A percentile compares a stretch with the other conserved stretches of the same genome.
Conservation (phyloP, 2,329 filamentous ascomycete genomes). For the Juglanconis sp. region DNA sequence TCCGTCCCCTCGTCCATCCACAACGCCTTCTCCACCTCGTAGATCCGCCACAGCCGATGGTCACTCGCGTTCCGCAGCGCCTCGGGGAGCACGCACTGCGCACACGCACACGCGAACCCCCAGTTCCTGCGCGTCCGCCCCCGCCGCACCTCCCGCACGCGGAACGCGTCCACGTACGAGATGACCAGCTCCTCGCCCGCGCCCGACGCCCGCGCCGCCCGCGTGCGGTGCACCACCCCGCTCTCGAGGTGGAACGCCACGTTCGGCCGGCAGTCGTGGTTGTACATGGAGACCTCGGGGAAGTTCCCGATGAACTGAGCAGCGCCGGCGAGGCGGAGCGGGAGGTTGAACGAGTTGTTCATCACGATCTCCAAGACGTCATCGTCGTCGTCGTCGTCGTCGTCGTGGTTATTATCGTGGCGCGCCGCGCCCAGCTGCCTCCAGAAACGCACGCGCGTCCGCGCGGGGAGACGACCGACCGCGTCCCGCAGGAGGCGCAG, state of each 20-base stretch:
- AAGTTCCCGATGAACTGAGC: constrained; percentile 27
- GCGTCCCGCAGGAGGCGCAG: constrained; percentile 12
- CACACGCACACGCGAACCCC: constrained; percentile 38
- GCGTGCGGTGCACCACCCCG: constrained; percentile 36
- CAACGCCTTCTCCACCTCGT: constrained; percentile 26
- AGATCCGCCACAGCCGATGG: constrained; percentile 27
- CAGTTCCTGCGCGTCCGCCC: constrained; percentile 30
- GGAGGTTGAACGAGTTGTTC: constrained; percentile 19
- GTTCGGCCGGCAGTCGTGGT: constrained; percentile 42
- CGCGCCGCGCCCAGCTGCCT: constrained; percentile 11
- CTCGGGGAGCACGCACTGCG: constrained; percentile 29
- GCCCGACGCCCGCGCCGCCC: constrained; percentile 30
- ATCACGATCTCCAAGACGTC: constrained; percentile 17
- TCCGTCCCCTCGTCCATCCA: not conserved
- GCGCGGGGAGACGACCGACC: not conserved
- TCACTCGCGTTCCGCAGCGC: constrained; percentile 28
- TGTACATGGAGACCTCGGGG: constrained; percentile 36
- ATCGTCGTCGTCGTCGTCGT: constrained; percentile 5
- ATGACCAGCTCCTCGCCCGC: constrained; percentile 38
- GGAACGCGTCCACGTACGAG: constrained; percentile 37
- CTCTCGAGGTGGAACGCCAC: constrained; percentile 34
- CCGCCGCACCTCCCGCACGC: constrained; percentile 28
- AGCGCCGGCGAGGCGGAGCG: constrained; percentile 9
- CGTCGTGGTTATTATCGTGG: not conserved
- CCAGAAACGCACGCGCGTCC: constrained; percentile 12